Base-by-base conservation (phyloP, 2,329 filamentous ascomycete genomes). In the Aphanocladium album region DNA sequence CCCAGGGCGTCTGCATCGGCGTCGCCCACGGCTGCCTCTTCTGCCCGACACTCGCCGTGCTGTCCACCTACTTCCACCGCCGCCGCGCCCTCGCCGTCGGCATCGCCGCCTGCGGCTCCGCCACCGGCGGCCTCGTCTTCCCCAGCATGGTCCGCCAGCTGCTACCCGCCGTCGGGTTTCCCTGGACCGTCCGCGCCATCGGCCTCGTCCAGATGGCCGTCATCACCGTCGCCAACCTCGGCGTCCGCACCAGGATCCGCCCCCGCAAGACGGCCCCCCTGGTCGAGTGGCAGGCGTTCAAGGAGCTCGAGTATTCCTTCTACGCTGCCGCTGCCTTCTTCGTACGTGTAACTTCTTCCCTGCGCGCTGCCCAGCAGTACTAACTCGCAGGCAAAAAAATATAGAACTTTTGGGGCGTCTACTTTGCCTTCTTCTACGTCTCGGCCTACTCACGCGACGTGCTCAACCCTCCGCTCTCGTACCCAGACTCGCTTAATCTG, bases 51-150 rank as follows among this genome's bases (percentile, higher is more conserved):
- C 79, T 90, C 35, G 83, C 87, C 1, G 81, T 88, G 3, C 74
- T 90, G 2, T 83, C 86, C 4, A 87, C 87, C 12, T 90, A 90
- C 66, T 90, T 89, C 67, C 75, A 73, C 59, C 78, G 73, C 49
- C 81, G 77, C 63, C 78, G 84, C 50, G 80, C 81, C 0, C 71
- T 89, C 2, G 86, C 83, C 11, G 80, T 89, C 56, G 87, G 87
- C 16, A 71, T 89, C 21, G 78, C 81, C 1, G 84, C 86, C 0
- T 78, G 79, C 23, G 87, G 87, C 11, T 83, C 80, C 57, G 82
- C 80, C 21, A 79, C 87, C 11, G 84, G 84, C 12, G 83, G 84
- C 2, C 73, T 87, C 2, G 69, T 87, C 8, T 87, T 84, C 66
- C 84, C 85, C 1, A 64, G 61, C 45, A 71, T 70, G 64, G 68